phyloP scores from a whole-genome alignment of 2,329 filamentous ascomycete species.

The Hypoxylon sp. region DNA sequence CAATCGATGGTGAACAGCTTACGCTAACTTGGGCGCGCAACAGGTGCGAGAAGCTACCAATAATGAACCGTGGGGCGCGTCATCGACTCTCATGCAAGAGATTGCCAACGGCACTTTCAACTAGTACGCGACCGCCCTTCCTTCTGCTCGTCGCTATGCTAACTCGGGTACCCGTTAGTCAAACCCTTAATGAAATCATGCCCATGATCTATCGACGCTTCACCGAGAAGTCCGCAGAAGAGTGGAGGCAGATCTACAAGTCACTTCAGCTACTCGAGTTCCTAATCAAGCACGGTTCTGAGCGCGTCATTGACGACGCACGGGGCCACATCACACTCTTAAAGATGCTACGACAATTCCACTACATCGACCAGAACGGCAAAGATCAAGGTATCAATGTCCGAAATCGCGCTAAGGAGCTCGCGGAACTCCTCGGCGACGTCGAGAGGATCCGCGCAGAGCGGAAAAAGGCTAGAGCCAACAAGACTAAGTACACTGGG shows the following conservation, averaged over 20 bases:
- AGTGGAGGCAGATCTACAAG: constrained; percentile 99
- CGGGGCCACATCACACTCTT: constrained; percentile 94
- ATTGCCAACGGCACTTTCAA: constrained; percentile 98
- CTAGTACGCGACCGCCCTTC: constrained; percentile 76
- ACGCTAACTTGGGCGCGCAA: constrained; percentile 32
- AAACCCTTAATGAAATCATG: constrained; percentile 99
- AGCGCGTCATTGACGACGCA: constrained; percentile 97
- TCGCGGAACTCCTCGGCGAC: constrained; percentile 92
- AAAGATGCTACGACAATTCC: constrained; percentile 98
- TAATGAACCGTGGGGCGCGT: constrained; percentile 96
- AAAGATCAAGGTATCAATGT: constrained; percentile 99
- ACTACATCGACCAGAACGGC: constrained; percentile 95
- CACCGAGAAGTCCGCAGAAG: constrained; percentile 97
- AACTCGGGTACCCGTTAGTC: constrained; percentile 66
- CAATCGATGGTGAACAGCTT: constrained; percentile 19
- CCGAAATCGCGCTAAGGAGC: constrained; percentile 94
- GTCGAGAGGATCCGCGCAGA: constrained; percentile 87
- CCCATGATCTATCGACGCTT: constrained; percentile 99
- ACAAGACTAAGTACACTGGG: constrained; percentile 95
- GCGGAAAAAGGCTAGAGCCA: constrained; percentile 90
- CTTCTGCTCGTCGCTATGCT: constrained; percentile 3
- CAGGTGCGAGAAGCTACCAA: constrained; percentile 98
- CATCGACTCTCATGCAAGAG: constrained; percentile 91
- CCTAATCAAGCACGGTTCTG: constrained; percentile 97
- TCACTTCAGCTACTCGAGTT: constrained; percentile 96